Conservation (phyloP, 306 rosid genomes). For the Malus asiatica region DNA sequence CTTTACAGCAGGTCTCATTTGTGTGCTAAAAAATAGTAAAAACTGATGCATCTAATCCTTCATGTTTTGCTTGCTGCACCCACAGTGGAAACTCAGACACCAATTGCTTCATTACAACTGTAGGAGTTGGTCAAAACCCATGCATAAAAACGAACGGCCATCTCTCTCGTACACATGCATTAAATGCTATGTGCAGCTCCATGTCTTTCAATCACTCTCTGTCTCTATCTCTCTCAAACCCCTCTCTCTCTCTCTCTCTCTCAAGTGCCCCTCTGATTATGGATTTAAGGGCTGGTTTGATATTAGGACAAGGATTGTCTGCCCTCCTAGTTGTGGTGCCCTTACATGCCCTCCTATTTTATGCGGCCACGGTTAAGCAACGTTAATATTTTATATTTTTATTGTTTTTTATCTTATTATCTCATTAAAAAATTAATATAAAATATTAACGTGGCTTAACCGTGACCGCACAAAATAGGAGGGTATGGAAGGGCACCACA, state of each 20-base stretch:
- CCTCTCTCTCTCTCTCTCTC: background rate
- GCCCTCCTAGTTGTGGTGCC: too few relatives aligned
- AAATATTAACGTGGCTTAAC: too few relatives aligned
- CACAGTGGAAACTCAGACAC: background rate
- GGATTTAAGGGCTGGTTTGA: too few relatives aligned
- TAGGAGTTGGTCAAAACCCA: background rate
- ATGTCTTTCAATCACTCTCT: background rate
- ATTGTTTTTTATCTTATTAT: too few relatives aligned
- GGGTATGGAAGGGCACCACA: too few relatives aligned
- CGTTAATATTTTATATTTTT: too few relatives aligned
- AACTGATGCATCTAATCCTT: background rate
- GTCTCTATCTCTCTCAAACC: background rate
- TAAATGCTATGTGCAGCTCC: background rate
- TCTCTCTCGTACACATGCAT: background rate
- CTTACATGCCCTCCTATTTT: too few relatives aligned
- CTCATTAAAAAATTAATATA: too few relatives aligned
- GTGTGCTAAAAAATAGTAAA: background rate
- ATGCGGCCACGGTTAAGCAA: too few relatives aligned
- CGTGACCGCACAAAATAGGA: too few relatives aligned
- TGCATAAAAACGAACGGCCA: background rate
- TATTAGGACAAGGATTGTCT: too few relatives aligned
- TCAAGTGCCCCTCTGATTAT: too few relatives aligned
- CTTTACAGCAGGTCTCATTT: background rate
- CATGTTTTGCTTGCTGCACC: background rate
- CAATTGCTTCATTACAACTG: background rate